Evolutionary conservation across 805 yeast species (phyloP), one percentile per base, ranked within the genome.

Genomic region (Candida chauliodis): DNA sequence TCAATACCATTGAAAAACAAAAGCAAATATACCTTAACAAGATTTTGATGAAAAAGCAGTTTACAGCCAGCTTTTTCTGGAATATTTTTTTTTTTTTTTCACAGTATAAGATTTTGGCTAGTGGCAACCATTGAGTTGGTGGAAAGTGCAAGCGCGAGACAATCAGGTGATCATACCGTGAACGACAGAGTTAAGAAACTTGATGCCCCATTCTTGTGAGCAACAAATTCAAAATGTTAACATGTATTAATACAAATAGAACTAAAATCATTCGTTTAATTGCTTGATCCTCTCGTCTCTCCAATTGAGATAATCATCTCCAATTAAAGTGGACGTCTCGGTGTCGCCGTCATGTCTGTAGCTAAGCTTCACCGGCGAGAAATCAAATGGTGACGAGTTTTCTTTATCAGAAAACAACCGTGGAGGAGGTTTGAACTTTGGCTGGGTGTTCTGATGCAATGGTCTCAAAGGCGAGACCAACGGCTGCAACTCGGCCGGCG

Each of bases 261-360:
- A 34, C 16, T 34, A 31, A 34, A 34, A 15, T 28, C 28, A 25
- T 33, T 42, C 39, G 34, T 52, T 52, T 26, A 56, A 41, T 46
- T 58, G 56, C 29, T 41, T 50, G 30, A 68, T 62, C 34, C 55
- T 50, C 40, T 64, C 71, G 16, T 58, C 58, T 34, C 70, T 52
- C 74, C 74, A 68, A 7, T 43, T 48, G 40, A 57, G 58, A 44
- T 65, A 68, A 22, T 68, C 73, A 28, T 63, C 71, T 4, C 68
- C 68, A 22, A 63, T 51, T 14, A 65, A 51, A 2, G 70, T 63
- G 2, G 71, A 64, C 23, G 58, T 45, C 24, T 61, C 52, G n/a
- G 31, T 47, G 36, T 17, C 46, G 35, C 5, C 35, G 24, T 18
- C 32, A 2, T 28, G 28, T 8, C 7, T 11, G 10, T 14, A 21